Percentiles rank a stretch among this genome's conserved stretches.
Evolutionary conservation across 1,139 yeast genomes (phyloP).

Genomic region (Nakaseomyces uthaithaninus): DNA sequence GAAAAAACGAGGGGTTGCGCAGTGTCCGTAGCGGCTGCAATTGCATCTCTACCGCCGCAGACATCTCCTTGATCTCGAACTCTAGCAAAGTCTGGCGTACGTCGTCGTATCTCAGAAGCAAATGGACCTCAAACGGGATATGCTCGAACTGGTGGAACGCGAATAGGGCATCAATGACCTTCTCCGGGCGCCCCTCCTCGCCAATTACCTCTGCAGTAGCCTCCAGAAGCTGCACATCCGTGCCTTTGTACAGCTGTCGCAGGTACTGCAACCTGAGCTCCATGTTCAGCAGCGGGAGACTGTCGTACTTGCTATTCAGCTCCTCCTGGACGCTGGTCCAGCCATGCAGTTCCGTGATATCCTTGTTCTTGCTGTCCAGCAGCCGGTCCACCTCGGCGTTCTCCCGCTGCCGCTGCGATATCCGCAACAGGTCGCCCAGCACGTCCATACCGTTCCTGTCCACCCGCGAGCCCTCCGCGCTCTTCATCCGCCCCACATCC

Average conservation of each 20-base stretch:
- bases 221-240: conserved; percentile 6
- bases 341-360: conserved; percentile 3
- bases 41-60: conserved; percentile 1
- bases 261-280: conserved; percentile 18
- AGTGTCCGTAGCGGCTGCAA: conserved; percentile 3
- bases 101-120: conserved; percentile 2
- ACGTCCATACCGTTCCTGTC: background rate
- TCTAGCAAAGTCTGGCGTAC: conserved; percentile 1
- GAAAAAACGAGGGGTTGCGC: conserved; percentile 5
- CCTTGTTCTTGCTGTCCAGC: background rate
- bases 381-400: background rate
- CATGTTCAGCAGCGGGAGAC: conserved; percentile 24
- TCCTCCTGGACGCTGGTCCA: conserved; percentile 8
- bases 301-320: conserved; percentile 19
- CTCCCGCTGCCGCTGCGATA: conserved; percentile 9
- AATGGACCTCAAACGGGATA: conserved; percentile 1
- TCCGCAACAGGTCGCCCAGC: conserved; percentile 8
- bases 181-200: background rate
- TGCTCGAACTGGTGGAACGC: conserved; percentile 1
- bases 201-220: background rate
- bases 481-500: conserved; percentile 7
- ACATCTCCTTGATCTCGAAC: conserved; percentile 1
- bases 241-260: conserved; percentile 12
- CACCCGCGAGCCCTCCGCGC: conserved; percentile 9
- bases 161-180: background rate